These are phyloP conservation scores for Haplosporangium gracile DNA, from an alignment of 192 early-diverging fungal genomes.

Conservation along the genomic window DNA sequence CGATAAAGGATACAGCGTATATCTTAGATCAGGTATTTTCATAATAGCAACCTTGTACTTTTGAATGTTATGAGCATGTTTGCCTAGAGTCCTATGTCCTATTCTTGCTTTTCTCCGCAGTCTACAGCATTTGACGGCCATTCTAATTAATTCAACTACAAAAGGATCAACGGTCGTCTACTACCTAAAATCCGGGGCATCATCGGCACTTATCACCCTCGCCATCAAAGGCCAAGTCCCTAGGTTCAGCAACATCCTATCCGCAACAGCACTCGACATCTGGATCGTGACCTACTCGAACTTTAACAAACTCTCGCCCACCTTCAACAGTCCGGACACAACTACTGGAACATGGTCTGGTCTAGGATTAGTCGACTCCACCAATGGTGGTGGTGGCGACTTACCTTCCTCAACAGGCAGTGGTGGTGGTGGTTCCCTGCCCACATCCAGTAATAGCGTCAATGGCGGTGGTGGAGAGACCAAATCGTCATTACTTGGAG, in stretches of 20 bases:
- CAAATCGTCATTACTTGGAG: conserved; percentile 4
- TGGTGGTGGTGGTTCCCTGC: not conserved
- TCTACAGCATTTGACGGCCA: no score
- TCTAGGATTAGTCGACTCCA: conserved; percentile 13
- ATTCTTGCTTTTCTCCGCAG: no score
- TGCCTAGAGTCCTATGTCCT: no score
- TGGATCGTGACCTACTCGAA: conserved; percentile 22
- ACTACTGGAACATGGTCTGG: conserved; percentile 22
- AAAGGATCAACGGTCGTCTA: conserved; percentile 31
- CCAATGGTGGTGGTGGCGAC: not conserved
- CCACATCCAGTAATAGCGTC: not conserved
- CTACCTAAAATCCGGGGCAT: conserved; percentile 17
- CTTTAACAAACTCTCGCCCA: not conserved
- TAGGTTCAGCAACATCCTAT: conserved; percentile 7
- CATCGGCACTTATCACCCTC: conserved; percentile 8
- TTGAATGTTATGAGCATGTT: no score
- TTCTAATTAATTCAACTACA: not conserved
- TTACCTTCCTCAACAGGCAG: not conserved
- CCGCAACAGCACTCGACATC: conserved; percentile 11
- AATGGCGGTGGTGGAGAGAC: not conserved
- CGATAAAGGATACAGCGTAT: conserved; percentile 19
- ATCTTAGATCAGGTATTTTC: conserved; percentile 34
- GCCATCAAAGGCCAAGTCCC: conserved; percentile 27
- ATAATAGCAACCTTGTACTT: no score
- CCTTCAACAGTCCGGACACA: conserved; percentile 33